phyloP scores from a whole-genome alignment of 352 stramenopile genomes.

The Pythium periplocum region DNA sequence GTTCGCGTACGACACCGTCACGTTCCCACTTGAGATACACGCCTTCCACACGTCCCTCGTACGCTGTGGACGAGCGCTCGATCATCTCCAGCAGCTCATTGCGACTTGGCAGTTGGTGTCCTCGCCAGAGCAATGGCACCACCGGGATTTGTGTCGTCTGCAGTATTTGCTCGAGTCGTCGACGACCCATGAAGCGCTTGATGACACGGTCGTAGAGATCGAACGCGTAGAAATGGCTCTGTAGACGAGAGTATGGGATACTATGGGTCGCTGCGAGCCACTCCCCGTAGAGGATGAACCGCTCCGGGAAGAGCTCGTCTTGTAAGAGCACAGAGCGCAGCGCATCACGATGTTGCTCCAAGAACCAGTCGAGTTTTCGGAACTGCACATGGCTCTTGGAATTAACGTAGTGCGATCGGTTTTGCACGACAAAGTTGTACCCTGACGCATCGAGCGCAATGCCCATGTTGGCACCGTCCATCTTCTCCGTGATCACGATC shows the following conservation, averaged over 20 bases:
- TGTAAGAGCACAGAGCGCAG: slow-evolving; percentile 41
- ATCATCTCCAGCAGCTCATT: slow-evolving; percentile 34
- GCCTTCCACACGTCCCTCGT: slow-evolving; percentile 42
- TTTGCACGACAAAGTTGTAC: slow-evolving; percentile 60
- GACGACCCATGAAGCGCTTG: slow-evolving; percentile 11
- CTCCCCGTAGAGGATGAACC: slow-evolving; percentile 78
- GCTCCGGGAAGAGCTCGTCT: slow-evolving; percentile 48
- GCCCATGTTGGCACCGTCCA: slow-evolving; percentile 83
- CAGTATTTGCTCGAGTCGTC: slow-evolving; percentile 16
- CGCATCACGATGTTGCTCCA: slow-evolving; percentile 30
- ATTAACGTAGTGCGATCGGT: slow-evolving; percentile 67
- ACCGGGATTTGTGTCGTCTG: slow-evolving; percentile 27
- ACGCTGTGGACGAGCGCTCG: slow-evolving; percentile 31
- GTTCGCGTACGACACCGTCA: slow-evolving; percentile 31
- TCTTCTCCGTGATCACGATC: slow-evolving; percentile 73
- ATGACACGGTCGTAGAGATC: slow-evolving; percentile 66
- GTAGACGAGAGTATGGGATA: slow-evolving; percentile 64
- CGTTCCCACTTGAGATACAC: slow-evolving; percentile 58
- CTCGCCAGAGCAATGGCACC: slow-evolving; percentile 38
- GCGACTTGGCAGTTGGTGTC: slow-evolving; percentile 17
- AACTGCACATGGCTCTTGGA: slow-evolving; percentile 65
- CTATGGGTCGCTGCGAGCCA: slow-evolving; percentile 80
- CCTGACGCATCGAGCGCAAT: slow-evolving; percentile 51
- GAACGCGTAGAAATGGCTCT: slow-evolving; percentile 73
- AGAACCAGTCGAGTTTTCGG: slow-evolving; percentile 49